Evolutionary conservation across 192 early-diverging fungal genomes (phyloP).

Genomic region (Coemansia sp.): DNA sequence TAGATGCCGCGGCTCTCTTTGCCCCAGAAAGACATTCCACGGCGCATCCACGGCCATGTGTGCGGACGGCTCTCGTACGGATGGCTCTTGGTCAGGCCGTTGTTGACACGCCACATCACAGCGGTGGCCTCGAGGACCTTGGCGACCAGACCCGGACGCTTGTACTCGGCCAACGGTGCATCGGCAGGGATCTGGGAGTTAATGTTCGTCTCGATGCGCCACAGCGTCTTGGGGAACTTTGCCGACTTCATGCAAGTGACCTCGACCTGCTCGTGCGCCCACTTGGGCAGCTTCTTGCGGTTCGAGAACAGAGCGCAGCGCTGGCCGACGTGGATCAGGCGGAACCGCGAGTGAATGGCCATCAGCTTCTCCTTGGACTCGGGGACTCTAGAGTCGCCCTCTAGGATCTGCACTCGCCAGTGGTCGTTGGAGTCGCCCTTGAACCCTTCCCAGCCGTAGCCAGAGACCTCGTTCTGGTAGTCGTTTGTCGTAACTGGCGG

Average conservation of each 20-base stretch:
- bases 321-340: constrained; percentile 70
- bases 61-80: constrained; percentile 91
- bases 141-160: constrained; percentile 67
- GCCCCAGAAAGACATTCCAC: constrained; percentile 89
- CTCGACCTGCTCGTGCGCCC: constrained; percentile 91
- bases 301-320: constrained; percentile 83
- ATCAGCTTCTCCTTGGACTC: constrained; percentile 58
- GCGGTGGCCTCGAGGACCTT: constrained; percentile 90
- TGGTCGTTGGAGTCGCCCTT: constrained; percentile 90
- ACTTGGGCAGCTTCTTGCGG: constrained; percentile 80
- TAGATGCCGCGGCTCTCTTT: constrained; percentile 73
- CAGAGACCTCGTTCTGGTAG: constrained; percentile 74
- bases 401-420: constrained; percentile 81
- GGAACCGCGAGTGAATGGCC: constrained; percentile 68
- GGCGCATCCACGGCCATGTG: constrained; percentile 80
- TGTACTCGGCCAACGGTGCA: constrained; percentile 60
- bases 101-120: constrained; percentile 88
- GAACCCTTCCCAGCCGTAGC: constrained; percentile 70
- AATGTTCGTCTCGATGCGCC: constrained; percentile 74
- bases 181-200: constrained; percentile 61
- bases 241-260: constrained; percentile 89
- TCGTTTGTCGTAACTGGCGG: constrained; percentile 68
- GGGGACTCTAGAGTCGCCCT: constrained; percentile 53
- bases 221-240: constrained; percentile 66
- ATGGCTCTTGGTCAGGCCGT: constrained; percentile 82